Evolutionary conservation across 768 basidiomycete species (phyloP), one percentile per base, ranked within the genome.

Genomic region (Naganishia antarctica): DNA sequence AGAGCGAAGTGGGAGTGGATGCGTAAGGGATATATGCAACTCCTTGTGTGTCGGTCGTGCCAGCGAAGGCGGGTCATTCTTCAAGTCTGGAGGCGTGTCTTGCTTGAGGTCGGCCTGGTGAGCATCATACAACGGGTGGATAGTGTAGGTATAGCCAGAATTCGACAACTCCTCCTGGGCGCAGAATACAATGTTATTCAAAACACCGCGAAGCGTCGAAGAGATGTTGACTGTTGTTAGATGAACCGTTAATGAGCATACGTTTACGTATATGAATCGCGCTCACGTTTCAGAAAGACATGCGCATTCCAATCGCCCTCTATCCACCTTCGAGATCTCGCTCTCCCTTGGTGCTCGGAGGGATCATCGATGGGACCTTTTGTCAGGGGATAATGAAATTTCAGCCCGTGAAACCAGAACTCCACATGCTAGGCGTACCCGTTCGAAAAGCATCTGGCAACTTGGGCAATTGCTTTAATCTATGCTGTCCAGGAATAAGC

Each of bases 281-380:
- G 32, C 60, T 73, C 68, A 72, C 93, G 71, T 0, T 86, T 83
- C 12, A 90, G 80, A 73, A 87, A 93, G 60, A 92, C 82, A 78
- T 93, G 84, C 4, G 87, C 81, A 0, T 86, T 85, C 73, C 84
- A 93, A 72, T 93, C 91, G 0, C 93, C 93, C 13, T 90, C 87
- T 4, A 91, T 85, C 72, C 90, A 89, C 1, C 90, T 90, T 0
- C 80, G 81, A 0, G 85, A 81, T 31, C 93, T 84, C 49, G 80
- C 80, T 31, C 92, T 84, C 15, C 93, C 93, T 80, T 93, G 91
- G 74, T 96, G 92, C 16, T 84, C 78, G 3, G 85, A 78, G 2
- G 91, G 91, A 70, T 90, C 80, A 73, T 92, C 89, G 5, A 83
- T 73, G 0, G 87, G 89, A 0, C 69, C 74, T 46, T 81, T 72